Conservation (phyloP, 2,329 filamentous ascomycete species). For the Ophiostoma piceae region DNA sequence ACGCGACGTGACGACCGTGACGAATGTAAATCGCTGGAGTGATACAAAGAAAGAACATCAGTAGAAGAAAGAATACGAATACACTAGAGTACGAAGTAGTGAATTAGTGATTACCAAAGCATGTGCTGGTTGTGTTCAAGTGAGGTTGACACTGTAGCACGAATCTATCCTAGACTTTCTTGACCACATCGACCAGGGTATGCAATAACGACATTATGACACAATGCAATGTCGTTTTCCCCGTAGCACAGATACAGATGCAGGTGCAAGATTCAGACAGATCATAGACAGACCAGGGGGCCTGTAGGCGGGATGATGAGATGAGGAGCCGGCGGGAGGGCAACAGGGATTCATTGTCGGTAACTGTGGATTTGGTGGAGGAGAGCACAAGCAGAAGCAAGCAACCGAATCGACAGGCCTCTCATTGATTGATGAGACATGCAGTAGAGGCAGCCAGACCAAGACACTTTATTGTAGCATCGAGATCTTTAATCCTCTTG, state of each 20-base stretch:
- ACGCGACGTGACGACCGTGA: slow-evolving; percentile 10
- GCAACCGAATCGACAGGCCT: neutral
- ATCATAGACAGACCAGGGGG: slow-evolving; percentile 1
- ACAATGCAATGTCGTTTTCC: neutral
- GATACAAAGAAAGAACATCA: neutral
- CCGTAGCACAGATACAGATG: neutral
- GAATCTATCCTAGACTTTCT: neutral
- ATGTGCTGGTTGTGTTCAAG: no score
- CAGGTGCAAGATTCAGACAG: neutral
- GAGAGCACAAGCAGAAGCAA: neutral
- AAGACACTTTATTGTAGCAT: neutral
- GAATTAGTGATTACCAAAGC: no score
- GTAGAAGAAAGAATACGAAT: no score
- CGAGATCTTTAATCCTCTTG: neutral
- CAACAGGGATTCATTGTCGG: neutral
- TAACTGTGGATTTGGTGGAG: neutral
- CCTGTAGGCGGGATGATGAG: slow-evolving; percentile 4
- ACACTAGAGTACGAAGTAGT: no score
- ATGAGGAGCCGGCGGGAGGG: slow-evolving; percentile 9
- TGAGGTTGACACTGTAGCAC: neutral
- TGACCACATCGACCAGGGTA: neutral
- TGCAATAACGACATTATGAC: neutral
- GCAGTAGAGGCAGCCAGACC: neutral
- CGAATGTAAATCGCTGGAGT: slow-evolving; percentile 3
- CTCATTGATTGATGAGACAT: neutral